phyloP scores from a whole-genome alignment of 2,329 filamentous ascomycete genomes.

The Thelonectria blattea region DNA sequence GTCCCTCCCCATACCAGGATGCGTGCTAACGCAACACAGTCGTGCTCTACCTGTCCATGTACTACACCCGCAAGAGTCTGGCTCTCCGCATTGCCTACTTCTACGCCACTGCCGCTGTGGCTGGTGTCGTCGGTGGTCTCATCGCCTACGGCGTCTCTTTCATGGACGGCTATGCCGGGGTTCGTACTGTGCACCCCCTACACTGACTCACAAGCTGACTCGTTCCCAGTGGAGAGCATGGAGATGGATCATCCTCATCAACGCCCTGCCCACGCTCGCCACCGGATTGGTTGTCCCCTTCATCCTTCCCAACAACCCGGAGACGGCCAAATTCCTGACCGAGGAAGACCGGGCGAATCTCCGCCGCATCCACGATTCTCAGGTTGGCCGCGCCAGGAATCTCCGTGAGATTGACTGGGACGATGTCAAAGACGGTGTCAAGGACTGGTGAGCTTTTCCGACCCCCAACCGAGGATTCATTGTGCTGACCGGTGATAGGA shows the following conservation, averaged over 20 bases:
- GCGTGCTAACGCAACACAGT: constrained; percentile 28
- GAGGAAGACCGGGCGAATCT: constrained; percentile 53
- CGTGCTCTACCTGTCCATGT: constrained; percentile 63
- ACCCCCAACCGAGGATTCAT: neutral
- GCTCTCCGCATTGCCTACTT: constrained; percentile 68
- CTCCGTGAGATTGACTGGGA: constrained; percentile 38
- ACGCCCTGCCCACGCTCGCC: constrained; percentile 54
- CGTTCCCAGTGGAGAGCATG: constrained; percentile 55
- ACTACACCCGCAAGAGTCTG: constrained; percentile 67
- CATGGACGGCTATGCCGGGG: constrained; percentile 63
- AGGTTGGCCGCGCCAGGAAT: constrained; percentile 44
- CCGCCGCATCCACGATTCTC: constrained; percentile 53
- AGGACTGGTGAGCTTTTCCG: constrained; percentile 50
- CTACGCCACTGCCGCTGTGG: constrained; percentile 64
- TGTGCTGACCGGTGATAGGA: constrained; percentile 46
- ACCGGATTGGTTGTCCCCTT: constrained; percentile 62
- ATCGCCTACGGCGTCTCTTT: constrained; percentile 69
- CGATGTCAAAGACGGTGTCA: constrained; percentile 33
- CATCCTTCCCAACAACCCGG: constrained; percentile 63
- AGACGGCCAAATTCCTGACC: constrained; percentile 51
- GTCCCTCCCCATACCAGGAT: too few relatives aligned
- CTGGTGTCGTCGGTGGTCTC: constrained; percentile 68
- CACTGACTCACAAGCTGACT: neutral
- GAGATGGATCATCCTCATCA: constrained; percentile 69
- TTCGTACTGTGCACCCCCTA: neutral